Evolutionary conservation across 345 rosid species (phyloP).

Genomic region (Mallotus nudiflorus): DNA sequence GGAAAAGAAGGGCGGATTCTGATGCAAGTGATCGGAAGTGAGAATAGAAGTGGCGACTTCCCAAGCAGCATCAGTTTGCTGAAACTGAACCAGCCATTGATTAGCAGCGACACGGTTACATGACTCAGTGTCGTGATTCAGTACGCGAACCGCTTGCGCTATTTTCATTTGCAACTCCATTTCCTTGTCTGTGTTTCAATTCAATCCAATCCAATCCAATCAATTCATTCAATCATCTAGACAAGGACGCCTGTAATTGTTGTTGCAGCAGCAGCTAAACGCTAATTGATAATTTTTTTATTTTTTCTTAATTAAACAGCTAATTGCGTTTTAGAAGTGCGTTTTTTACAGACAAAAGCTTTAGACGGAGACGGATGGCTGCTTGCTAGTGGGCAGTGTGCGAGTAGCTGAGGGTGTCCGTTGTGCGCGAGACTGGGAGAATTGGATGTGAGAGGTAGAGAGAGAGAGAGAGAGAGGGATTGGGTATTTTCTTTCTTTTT

Average conservation of each 20-base stretch:
- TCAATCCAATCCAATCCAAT: neutral
- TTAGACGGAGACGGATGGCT: too few species aligned
- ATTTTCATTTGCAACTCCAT: conserved; percentile 87
- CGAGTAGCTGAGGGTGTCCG: too few species aligned
- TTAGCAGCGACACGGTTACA: conserved; percentile 95
- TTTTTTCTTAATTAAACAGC: conserved; percentile 6
- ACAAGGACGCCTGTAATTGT: conserved; percentile 8
- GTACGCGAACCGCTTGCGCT: conserved; percentile 84
- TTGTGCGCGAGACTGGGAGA: too few species aligned
- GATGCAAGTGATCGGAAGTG: conserved; percentile 54
- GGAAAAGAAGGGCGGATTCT: conserved; percentile 37
- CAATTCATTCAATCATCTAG: neutral
- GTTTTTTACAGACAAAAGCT: too few species aligned
- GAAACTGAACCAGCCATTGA: conserved; percentile 96
- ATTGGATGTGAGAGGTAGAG: too few species aligned
- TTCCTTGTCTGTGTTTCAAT: neutral
- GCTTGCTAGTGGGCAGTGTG: neutral
- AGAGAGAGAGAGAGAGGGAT: too few species aligned
- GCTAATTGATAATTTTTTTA: too few species aligned
- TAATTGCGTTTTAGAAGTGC: neutral
- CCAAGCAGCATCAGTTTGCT: conserved; percentile 89
- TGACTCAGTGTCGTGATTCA: conserved; percentile 86
- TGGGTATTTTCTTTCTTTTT: too few species aligned
- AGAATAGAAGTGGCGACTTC: conserved; percentile 88
- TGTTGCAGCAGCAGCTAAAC: neutral